Base-by-base conservation (phyloP, 2,329 filamentous ascomycete species). In the Ophiocordyceps sinensis region DNA sequence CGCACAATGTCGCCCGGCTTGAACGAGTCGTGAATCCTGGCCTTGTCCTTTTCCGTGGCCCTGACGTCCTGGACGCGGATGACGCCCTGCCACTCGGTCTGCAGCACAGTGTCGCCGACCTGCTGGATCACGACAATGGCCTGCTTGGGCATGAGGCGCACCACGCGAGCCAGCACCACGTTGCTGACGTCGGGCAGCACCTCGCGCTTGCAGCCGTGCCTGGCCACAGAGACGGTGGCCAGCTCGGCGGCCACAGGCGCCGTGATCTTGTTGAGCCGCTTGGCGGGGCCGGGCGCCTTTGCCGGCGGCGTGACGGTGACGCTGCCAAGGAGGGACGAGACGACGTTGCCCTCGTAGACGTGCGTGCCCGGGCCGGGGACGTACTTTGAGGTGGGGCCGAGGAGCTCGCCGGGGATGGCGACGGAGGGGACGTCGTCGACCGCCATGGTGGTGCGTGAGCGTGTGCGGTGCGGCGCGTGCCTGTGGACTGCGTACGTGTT, bases 11-110 rank as follows among this genome's bases (percentile, higher is more conserved):
- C 91, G 0, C 91, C 91, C 0, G 93, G 88, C 49, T 87, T 74
- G 57, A 96, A 96, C 53, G 82, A 85, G 59, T 94, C 87, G 49
- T 85, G 81, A 47, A 96, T 84, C 58, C 83, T 85, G 36, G 95
- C 85, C 51, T 85, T 85, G 58, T 96, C 91, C 65, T 95, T 94
- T 65, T 98, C 91, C 15, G 91, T 94, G 3, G 87, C 86, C 42
- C 91, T 74, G 29, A 98, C 85, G 57, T 98, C 91, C 64, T 96
- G 89, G 47, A 81, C 77, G 15, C 87, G 75, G 45, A 94, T 87
- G 46, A 93, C 66, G 5, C 84, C 87, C 62, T 86, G 82, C 74
- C 88, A 93, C 50, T 87, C 82, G 39, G 85, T 82, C 50, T 83
- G 74, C 45, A 84, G 68, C 34, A 84, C 79, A 11, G 72, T 73